A percentile compares a stretch with the other conserved stretches of the same genome.
Evolutionary conservation across 2,329 filamentous ascomycete genomes (phyloP).

Genomic region (Rosellinia necatrix): DNA sequence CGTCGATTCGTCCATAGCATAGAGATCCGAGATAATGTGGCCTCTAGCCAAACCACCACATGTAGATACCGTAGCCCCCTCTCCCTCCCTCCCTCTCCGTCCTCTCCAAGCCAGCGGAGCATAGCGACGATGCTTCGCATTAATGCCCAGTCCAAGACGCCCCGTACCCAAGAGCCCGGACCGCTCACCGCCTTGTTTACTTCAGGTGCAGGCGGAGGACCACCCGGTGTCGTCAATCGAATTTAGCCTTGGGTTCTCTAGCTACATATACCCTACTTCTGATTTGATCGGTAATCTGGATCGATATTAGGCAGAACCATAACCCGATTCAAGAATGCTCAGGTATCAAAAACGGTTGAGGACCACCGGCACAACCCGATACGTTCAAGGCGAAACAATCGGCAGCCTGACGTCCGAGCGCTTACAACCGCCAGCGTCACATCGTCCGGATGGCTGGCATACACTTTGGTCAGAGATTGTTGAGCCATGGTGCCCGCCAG

Average conservation of each 20-base stretch:
- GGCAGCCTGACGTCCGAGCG: conserved; percentile 32
- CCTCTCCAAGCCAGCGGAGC: conserved; percentile 8
- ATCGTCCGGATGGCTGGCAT: conserved; percentile 26
- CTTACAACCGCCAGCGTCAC: conserved; percentile 30
- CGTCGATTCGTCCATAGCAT: conserved; percentile 4
- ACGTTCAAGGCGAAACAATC: conserved; percentile 19
- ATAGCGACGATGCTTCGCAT: conserved; percentile 24
- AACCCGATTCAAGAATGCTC: conserved; percentile 12
- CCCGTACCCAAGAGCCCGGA: conserved; percentile 13
- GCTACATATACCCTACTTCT: conserved; percentile 3
- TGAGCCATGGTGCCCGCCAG: conserved; percentile 29
- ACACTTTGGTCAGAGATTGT: conserved; percentile 30
- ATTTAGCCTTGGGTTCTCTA: conserved; percentile 13
- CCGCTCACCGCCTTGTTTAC: conserved; percentile 27
- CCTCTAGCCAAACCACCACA: conserved; percentile 8
- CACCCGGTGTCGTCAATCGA: conserved; percentile 33
- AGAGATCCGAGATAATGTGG: conserved; percentile 18
- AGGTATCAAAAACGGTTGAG: conserved; percentile 24
- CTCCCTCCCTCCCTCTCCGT: no score
- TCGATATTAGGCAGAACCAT: conserved; percentile 19
- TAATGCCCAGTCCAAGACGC: conserved; percentile 26
- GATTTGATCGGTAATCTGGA: conserved; percentile 13
- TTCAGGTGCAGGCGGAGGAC: conserved; percentile 12
- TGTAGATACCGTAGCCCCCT: no score
- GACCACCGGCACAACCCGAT: conserved; percentile 18